Conservation (phyloP, 2,329 filamentous ascomycete genomes). For the Fusarium fujikuroi region DNA sequence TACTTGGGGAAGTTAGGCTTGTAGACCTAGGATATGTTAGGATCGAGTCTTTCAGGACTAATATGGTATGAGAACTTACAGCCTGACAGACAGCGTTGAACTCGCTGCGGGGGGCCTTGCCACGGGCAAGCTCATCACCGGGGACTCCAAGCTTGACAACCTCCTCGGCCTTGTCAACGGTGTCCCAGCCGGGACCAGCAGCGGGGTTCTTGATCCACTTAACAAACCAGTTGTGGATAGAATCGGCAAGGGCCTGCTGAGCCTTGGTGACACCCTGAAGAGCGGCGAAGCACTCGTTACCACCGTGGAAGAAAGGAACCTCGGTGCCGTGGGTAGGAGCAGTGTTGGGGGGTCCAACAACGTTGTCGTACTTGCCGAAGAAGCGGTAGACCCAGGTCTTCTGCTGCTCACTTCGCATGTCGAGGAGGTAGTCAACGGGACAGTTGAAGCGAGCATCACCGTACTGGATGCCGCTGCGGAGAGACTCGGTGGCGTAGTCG, state of each 20-base stretch:
- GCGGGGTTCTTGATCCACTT: slow-evolving; percentile 57
- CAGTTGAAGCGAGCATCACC: slow-evolving; percentile 60
- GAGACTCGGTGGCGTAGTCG: slow-evolving; percentile 51
- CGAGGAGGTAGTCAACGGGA: slow-evolving; percentile 52
- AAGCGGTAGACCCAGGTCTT: slow-evolving; percentile 57
- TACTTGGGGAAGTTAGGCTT: slow-evolving; percentile 26
- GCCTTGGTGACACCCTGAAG: slow-evolving; percentile 49
- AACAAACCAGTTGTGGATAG: slow-evolving; percentile 55
- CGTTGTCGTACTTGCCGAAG: slow-evolving; percentile 55
- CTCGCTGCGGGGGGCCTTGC: slow-evolving; percentile 7
- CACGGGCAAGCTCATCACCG: slow-evolving; percentile 30
- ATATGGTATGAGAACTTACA: not conserved
- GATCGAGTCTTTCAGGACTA: no score
- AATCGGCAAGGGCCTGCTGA: slow-evolving; percentile 55
- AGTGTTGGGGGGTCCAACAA: slow-evolving; percentile 46
- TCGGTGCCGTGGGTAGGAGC: slow-evolving; percentile 46
- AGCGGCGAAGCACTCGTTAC: slow-evolving; percentile 54
- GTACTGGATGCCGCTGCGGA: slow-evolving; percentile 55
- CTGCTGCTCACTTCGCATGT: slow-evolving; percentile 52
- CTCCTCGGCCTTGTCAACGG: slow-evolving; percentile 32
- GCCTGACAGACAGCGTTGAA: slow-evolving; percentile 36
- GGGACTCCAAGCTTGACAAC: slow-evolving; percentile 39
- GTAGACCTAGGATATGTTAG: not conserved
- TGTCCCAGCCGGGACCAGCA: slow-evolving; percentile 55
- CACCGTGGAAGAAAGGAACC: slow-evolving; percentile 58